Base-by-base conservation (phyloP, 2,329 filamentous ascomycete genomes). In the Cladosporium halotolerans region DNA sequence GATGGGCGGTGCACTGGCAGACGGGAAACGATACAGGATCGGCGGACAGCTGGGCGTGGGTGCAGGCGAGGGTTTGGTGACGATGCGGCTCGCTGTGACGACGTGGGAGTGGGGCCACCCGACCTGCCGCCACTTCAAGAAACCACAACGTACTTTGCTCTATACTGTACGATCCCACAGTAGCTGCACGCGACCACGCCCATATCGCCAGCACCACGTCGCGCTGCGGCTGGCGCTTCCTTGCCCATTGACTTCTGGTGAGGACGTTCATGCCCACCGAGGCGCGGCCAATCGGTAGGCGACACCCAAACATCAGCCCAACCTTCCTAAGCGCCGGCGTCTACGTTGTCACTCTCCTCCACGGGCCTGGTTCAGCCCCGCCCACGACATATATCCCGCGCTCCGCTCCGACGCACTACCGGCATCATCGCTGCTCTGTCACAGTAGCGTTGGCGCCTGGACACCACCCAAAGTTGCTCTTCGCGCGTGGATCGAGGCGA, bases 231-330 rank as follows among this genome's bases (percentile, higher is more conserved):
- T 43, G 32, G 48, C 48, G 48, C 48, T 51, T 51, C 40, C 31
- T 31, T 33, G 48, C 11, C 48, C 47, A 36, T 36, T 43, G 39
- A 43, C 18, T 40, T 39, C 19, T 18, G 18, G 18, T 11, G 40
- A 18, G 14, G 31, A 7, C 13, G 13, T 32, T 28, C 36, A 50
- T 23, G 48, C 39, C 28, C 48, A 40, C 48, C 3, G 16, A 28
- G n/a, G 16, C 38, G 48, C 48, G 48, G 48, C 48, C 48, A 51
- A 51, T 51, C 18, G 48, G 36, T 31, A 32, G 28, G 23, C 28
- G 8, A 16, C 34, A 39, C 16, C 16, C 40, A 38, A 32, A 23
- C 10, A 14, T 33, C 46, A 40, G 46, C 19, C 46, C 8, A 42
- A 19, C 14, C 10, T 16, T 6, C 28, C 11, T 49, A 50, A 14